These are phyloP conservation scores for Scenedesmus sp. DNA, from an alignment of 163 green algal genomes.

Conservation along the genomic window DNA sequence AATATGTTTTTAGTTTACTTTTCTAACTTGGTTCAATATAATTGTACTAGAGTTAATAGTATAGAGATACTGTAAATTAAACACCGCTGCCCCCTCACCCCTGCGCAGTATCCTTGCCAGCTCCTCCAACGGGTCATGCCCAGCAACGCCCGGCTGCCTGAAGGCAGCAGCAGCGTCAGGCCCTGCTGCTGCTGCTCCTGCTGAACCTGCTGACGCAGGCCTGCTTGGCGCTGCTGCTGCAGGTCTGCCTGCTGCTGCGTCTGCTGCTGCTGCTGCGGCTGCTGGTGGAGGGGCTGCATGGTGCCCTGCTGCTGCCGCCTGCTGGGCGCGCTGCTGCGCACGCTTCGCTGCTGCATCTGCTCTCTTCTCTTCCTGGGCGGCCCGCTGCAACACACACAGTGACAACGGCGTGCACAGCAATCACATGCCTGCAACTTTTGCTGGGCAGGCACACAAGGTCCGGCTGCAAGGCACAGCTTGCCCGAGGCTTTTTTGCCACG, in stretches of 20 bases:
- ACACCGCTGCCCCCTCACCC: background rate
- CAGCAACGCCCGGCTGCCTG: constrained; percentile 34
- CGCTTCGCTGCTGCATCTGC: constrained; percentile 25
- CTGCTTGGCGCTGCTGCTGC: background rate
- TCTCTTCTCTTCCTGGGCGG: background rate
- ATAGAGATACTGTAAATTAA: too few species aligned
- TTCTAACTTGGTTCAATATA: too few species aligned
- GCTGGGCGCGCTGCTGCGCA: background rate
- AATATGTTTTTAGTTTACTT: too few species aligned
- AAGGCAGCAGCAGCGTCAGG: constrained; percentile 25
- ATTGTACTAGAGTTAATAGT: too few species aligned
- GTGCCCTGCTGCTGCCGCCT: background rate
- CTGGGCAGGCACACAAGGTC: background rate
- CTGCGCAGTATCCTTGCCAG: constrained; percentile 22
- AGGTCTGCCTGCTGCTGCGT: background rate
- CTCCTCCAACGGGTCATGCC: constrained; percentile 29
- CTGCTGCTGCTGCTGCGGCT: constrained; percentile 25
- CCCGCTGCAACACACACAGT: background rate
- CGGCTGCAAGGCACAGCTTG: too few species aligned
- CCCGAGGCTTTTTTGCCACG: too few species aligned
- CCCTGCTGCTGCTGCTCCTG: background rate
- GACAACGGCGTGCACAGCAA: background rate
- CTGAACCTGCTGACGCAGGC: constrained; percentile 1
- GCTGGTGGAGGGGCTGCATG: background rate
- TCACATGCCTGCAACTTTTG: too few species aligned